Percentiles rank a stretch among this genome's conserved stretches.
Conservation (phyloP, 768 basidiomycete species). For the Termitomyces sp. region DNA sequence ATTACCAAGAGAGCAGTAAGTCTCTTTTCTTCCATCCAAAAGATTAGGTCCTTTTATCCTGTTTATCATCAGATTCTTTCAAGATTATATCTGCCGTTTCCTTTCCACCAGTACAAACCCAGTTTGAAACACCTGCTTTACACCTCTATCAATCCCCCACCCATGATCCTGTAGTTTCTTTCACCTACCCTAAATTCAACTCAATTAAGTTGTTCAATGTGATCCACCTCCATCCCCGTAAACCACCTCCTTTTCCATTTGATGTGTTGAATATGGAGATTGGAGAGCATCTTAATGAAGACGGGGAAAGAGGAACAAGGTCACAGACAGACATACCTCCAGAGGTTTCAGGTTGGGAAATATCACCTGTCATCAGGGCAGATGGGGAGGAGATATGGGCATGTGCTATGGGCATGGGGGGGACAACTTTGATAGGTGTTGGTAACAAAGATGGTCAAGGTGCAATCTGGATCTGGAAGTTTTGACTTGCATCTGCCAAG, state of each 20-base stretch:
- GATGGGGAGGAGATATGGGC: slow-evolving; percentile 32
- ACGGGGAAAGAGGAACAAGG: slow-evolving; percentile 10
- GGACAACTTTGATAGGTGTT: slow-evolving; percentile 38
- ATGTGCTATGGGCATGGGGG: slow-evolving; percentile 43
- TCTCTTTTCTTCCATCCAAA: neutral
- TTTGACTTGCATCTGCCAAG: neutral
- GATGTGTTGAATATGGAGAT: slow-evolving; percentile 25
- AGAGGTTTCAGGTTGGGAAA: slow-evolving; percentile 21
- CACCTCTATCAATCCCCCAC: slow-evolving; percentile 42
- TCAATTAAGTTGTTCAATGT: slow-evolving; percentile 46
- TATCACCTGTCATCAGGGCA: slow-evolving; percentile 13
- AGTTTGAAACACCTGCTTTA: slow-evolving; percentile 33
- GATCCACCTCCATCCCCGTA: slow-evolving; percentile 42
- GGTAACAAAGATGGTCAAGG: slow-evolving; percentile 37
- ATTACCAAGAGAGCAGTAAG: slow-evolving; percentile 77
- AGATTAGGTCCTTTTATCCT: neutral
- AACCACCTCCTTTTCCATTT: slow-evolving; percentile 40
- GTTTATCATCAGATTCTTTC: slow-evolving; percentile 53
- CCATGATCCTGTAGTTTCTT: slow-evolving; percentile 54
- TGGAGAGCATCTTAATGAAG: slow-evolving; percentile 27
- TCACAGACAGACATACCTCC: slow-evolving; percentile 8
- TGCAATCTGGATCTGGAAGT: slow-evolving; percentile 41
- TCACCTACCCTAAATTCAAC: slow-evolving; percentile 38
- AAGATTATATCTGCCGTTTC: slow-evolving; percentile 53
- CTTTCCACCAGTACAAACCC: slow-evolving; percentile 37